These are phyloP conservation scores for Backusella liffmaniae DNA, from an alignment of 192 early-diverging fungal genomes.

Conservation along the genomic window DNA sequence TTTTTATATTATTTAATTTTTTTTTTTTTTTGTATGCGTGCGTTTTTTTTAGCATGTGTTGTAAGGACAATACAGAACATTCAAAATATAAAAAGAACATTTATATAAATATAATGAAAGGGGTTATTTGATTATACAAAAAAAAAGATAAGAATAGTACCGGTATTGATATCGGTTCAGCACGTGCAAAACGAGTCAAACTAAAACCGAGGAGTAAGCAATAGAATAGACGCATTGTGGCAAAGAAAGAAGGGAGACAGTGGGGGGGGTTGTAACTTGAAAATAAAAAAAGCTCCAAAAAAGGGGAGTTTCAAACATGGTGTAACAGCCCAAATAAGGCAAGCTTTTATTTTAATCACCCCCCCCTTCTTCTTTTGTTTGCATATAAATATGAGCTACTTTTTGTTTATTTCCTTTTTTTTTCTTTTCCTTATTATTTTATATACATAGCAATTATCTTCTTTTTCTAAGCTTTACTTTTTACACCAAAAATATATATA, in stretches of 20 bases:
- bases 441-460: not conserved
- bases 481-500: not conserved
- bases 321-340: not conserved
- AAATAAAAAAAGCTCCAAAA: not conserved
- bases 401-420: constrained; percentile 1
- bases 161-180: constrained; percentile 13
- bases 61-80: not conserved
- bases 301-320: not conserved
- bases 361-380: constrained; percentile 6
- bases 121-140: not conserved
- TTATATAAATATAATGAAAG: not conserved
- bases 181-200: not conserved
- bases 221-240: constrained; percentile 9
- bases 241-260: not conserved
- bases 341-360: not conserved
- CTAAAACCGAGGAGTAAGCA: not conserved
- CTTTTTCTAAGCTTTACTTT: not conserved
- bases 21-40: not conserved
- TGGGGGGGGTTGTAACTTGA: not conserved
- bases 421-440: not conserved
- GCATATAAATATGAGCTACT: constrained; percentile 7
- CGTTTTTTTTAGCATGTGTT: not conserved
- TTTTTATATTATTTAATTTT: not conserved
- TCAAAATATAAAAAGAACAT: not conserved
- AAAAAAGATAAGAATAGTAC: not conserved